Evolutionary conservation across 306 rosid species (phyloP).

Genomic region (Cucurbita ficifolia): DNA sequence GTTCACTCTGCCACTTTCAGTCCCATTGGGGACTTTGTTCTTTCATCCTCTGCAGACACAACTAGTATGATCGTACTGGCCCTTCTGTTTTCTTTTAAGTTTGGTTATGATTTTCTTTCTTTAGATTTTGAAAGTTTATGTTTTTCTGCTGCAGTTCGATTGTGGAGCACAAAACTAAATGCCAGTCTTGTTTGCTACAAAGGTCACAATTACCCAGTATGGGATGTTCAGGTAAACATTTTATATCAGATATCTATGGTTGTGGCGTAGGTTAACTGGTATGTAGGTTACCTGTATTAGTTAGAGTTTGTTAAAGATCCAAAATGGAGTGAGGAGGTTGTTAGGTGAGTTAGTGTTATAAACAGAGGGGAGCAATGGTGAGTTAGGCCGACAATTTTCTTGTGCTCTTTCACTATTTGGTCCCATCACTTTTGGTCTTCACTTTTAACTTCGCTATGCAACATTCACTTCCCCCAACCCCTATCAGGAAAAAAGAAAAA

Average conservation of each 20-base stretch:
- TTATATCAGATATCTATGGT: not conserved
- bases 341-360: not conserved
- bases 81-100: not conserved
- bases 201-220: constrained; percentile 97
- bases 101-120: not conserved
- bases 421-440: not conserved
- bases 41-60: constrained; percentile 87
- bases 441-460: not conserved
- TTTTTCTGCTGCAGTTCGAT: constrained; percentile 52
- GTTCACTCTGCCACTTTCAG: constrained; percentile 77
- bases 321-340: not conserved
- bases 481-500: too few species aligned
- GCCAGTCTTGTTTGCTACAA: constrained; percentile 94
- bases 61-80: constrained; percentile 34
- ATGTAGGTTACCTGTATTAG: not conserved
- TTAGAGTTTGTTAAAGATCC: not conserved
- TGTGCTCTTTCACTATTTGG: not conserved
- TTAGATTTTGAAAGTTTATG: not conserved
- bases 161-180: constrained; percentile 81
- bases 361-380: not conserved
- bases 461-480: not conserved
- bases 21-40: constrained; percentile 79
- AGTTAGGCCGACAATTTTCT: not conserved
- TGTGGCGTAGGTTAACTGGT: not conserved
- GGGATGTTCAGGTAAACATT: constrained; percentile 88